Evolutionary conservation across 2,329 filamentous ascomycete species (phyloP), one percentile per base, ranked within the genome.

Genomic region (Colletotrichum eremochloae): DNA sequence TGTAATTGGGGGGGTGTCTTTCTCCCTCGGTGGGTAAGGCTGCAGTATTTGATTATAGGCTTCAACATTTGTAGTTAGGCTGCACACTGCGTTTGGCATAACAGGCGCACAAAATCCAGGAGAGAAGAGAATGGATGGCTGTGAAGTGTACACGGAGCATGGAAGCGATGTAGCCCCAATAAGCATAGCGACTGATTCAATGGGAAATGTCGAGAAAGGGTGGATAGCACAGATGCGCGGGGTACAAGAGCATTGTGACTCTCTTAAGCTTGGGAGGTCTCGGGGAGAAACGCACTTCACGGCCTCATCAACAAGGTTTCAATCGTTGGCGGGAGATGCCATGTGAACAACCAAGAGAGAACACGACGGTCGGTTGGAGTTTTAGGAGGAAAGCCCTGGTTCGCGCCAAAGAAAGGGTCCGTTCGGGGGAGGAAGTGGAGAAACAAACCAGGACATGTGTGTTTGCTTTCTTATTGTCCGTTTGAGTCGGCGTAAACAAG

Each of bases 1-100:
- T 88, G 24, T 88, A 72, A 76, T 9, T 5, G 24, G 46, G 61
- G 33, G 0, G 6, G 18, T 20, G 24, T 24, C 24, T 46, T 52
- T 52, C 36, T 12, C 8, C 7, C 20, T 31, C 2, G 7, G 36
- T 40, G 42, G 50, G 42, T 24, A 14, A 24, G 46, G 46, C 2
- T 48, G 29, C 5, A 6, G 8, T 12, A 38, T 64, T 42, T 31
- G 61, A 31, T 42, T 31, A 33, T 42, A 24, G 48, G 61, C 24
- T 20, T 31, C n/a, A 29, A 24, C 20, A 31, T 55, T 56, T 29
- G 63, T 31, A 24, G 24, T n/a, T 11, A 48, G 9, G 29, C n/a
- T 48, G 36, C 24, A 24, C n/a, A 53, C 38, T 60, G 31, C 48
- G 18, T 55, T 46, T 14, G 48, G 36, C 48, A 24, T 40, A 29